phyloP scores from a whole-genome alignment of 2,329 filamentous ascomycete species.

The Fusarium xyrophilum region DNA sequence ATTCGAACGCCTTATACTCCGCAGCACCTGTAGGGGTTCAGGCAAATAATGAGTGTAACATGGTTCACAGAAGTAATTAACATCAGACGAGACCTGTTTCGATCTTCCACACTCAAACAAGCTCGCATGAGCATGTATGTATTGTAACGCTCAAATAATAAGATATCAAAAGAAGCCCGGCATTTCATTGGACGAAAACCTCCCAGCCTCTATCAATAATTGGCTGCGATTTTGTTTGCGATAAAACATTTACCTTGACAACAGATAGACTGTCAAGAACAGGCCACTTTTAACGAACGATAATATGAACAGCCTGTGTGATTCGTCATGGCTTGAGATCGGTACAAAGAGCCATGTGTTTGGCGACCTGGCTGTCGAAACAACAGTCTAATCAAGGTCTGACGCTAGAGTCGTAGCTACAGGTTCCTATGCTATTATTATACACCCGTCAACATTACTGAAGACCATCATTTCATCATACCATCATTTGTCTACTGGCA shows the following conservation, averaged over 20 bases:
- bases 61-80: not conserved
- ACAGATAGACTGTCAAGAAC: not conserved
- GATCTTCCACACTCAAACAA: not conserved
- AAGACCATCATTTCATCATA: not conserved
- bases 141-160: not conserved
- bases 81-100: conserved; percentile 12
- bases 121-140: conserved; percentile 1
- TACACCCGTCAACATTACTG: not conserved
- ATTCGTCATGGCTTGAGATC: not conserved
- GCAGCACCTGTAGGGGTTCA: not conserved
- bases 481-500: not conserved
- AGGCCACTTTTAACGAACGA: not conserved
- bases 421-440: not conserved
- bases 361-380: not conserved
- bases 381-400: not conserved
- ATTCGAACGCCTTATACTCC: not conserved
- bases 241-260: not conserved
- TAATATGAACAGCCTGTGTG: not conserved
- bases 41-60: not conserved
- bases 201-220: not conserved
- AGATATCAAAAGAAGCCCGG: not conserved
- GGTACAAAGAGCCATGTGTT: not conserved
- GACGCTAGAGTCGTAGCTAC: not conserved
- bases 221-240: not conserved
- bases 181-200: not conserved